These are phyloP conservation scores for Cryphonectria japonica DNA, from an alignment of 2,329 filamentous ascomycete species.

Conservation along the genomic window DNA sequence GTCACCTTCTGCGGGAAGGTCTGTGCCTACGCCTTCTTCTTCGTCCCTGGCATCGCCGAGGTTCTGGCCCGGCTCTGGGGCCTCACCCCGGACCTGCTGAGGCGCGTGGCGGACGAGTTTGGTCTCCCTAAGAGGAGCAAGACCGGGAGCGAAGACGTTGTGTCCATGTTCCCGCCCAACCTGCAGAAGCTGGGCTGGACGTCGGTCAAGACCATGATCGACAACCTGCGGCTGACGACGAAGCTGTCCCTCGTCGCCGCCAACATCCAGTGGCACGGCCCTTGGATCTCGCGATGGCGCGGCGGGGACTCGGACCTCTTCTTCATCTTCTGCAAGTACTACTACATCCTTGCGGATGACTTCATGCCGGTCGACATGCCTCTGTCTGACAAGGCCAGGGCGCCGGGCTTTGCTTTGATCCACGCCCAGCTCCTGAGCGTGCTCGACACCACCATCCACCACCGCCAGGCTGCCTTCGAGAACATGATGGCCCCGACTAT, in stretches of 20 bases:
- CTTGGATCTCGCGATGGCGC: slow-evolving; percentile 84
- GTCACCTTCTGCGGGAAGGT: slow-evolving; percentile 90
- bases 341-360: slow-evolving; percentile 77
- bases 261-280: slow-evolving; percentile 81
- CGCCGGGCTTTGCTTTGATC: slow-evolving; percentile 78
- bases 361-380: slow-evolving; percentile 63
- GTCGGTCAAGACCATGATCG: slow-evolving; percentile 51
- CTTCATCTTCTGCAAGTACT: slow-evolving; percentile 90
- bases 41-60: slow-evolving; percentile 84
- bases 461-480: slow-evolving; percentile 67
- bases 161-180: slow-evolving; percentile 69
- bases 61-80: slow-evolving; percentile 83
- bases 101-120: slow-evolving; percentile 72
- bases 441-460: slow-evolving; percentile 82
- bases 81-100: slow-evolving; percentile 68
- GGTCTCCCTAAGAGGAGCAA: slow-evolving; percentile 61
- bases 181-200: slow-evolving; percentile 64
- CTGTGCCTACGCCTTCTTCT: slow-evolving; percentile 91
- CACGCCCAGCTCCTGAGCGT: slow-evolving; percentile 81
- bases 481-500: slow-evolving; percentile 47
- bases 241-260: slow-evolving; percentile 68
- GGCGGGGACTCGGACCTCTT: slow-evolving; percentile 88
- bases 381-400: slow-evolving; percentile 60
- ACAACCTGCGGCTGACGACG: slow-evolving; percentile 67
- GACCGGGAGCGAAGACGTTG: slow-evolving; percentile 66